Percentiles rank a stretch among this genome's conserved stretches.
Evolutionary conservation across 2,329 filamentous ascomycete genomes (phyloP).

Genomic region (Coccinonectria pachysandricola): DNA sequence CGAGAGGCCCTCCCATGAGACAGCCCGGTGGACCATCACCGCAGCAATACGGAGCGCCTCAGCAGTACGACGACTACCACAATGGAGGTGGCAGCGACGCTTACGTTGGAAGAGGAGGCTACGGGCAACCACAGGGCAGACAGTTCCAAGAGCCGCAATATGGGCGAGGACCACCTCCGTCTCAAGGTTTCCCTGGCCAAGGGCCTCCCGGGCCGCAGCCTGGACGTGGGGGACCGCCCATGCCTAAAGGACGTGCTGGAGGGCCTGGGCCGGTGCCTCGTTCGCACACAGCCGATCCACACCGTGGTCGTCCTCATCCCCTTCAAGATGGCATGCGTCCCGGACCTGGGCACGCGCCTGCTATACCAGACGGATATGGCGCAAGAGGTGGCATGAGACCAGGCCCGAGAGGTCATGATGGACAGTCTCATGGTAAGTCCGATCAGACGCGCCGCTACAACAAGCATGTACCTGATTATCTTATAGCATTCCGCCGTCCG

Average conservation of each 20-base stretch:
- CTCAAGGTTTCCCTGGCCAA: no score
- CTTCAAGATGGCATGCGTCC: slow-evolving; percentile 23
- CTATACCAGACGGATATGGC: slow-evolving; percentile 18
- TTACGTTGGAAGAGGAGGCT: slow-evolving; percentile 25
- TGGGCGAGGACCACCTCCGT: slow-evolving; percentile 30
- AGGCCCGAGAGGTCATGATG: slow-evolving; percentile 23
- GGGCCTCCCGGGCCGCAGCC: slow-evolving; percentile 34
- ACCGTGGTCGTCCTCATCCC: slow-evolving; percentile 28
- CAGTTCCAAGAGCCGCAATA: slow-evolving; percentile 37
- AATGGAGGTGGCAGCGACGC: slow-evolving; percentile 36
- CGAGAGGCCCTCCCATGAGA: slow-evolving; percentile 31
- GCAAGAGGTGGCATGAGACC: slow-evolving; percentile 31
- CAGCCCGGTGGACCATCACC: slow-evolving; percentile 20
- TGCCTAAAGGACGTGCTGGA: slow-evolving; percentile 34
- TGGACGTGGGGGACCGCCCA: slow-evolving; percentile 30
- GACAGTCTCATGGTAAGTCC: no score
- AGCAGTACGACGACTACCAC: slow-evolving; percentile 36
- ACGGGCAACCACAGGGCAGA: slow-evolving; percentile 28
- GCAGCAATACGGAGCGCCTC: slow-evolving; percentile 26
- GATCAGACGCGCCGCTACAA: no score
- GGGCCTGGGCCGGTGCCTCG: slow-evolving; percentile 35
- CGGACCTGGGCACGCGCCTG: slow-evolving; percentile 19
- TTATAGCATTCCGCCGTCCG: slow-evolving; percentile 19
- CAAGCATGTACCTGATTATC: no score
- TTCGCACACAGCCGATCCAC: slow-evolving; percentile 28